These are phyloP conservation scores for Mycena galericulata DNA, from an alignment of 768 basidiomycete species.

Conservation along the genomic window DNA sequence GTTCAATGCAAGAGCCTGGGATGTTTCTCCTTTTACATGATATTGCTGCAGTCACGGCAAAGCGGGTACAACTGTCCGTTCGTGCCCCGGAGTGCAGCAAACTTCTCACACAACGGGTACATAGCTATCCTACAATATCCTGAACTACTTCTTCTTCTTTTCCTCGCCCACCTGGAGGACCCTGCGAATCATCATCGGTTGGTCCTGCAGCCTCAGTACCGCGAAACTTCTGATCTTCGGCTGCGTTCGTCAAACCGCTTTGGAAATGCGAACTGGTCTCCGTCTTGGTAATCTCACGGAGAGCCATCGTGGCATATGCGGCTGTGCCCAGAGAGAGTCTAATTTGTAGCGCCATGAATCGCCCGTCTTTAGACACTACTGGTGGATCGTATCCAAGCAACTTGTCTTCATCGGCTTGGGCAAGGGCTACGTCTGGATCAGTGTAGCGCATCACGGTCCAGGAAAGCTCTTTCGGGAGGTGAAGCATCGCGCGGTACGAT, in stretches of 20 bases:
- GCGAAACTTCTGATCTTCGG: conserved; percentile 87
- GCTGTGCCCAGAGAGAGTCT: conserved; percentile 88
- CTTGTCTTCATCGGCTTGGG: conserved; percentile 95
- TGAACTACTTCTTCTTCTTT: conserved; percentile 32
- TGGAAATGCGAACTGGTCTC: conserved; percentile 96
- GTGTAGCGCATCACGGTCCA: conserved; percentile 92
- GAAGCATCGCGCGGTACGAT: conserved; percentile 93
- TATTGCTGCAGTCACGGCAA: not conserved
- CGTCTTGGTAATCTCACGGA: conserved; percentile 94
- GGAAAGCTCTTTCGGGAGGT: conserved; percentile 82
- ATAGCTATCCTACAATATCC: no score
- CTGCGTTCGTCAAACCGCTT: conserved; percentile 77
- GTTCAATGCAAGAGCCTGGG: not conserved
- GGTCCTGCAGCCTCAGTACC: conserved; percentile 55
- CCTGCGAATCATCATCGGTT: conserved; percentile 42
- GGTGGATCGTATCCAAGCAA: conserved; percentile 86
- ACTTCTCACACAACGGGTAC: not conserved
- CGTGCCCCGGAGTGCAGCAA: not conserved
- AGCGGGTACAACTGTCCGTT: not conserved
- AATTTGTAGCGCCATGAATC: conserved; percentile 90
- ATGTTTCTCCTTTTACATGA: not conserved
- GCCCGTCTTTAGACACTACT: conserved; percentile 73
- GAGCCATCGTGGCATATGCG: conserved; percentile 98
- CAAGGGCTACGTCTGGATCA: conserved; percentile 91
- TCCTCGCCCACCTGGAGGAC: conserved; percentile 33